phyloP scores from a whole-genome alignment of 1,284 basidiomycete genomes.

The Grifola frondosa region DNA sequence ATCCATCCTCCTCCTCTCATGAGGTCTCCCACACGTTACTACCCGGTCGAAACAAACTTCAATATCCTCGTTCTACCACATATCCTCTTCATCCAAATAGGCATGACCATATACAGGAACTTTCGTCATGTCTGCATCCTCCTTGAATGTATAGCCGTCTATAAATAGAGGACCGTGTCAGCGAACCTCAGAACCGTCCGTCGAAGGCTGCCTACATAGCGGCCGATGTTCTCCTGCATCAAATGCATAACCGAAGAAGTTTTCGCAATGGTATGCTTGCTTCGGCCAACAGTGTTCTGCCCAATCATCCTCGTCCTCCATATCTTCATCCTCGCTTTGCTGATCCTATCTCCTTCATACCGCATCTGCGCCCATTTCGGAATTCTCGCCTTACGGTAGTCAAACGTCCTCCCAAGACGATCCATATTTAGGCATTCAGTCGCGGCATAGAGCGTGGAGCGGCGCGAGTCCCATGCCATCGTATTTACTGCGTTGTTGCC shows the following conservation, averaged over 20 bases:
- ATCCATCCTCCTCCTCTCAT: too few species aligned
- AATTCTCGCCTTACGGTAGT: conserved; percentile 24
- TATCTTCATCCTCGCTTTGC: background rate
- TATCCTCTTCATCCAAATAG: too few species aligned
- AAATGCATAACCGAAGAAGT: conserved; percentile 33
- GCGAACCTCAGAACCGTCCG: too few species aligned
- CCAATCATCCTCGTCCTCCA: conserved; percentile 11
- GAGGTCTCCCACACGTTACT: too few species aligned
- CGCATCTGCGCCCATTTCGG: background rate
- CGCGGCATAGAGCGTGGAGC: conserved; percentile 31
- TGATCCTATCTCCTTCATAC: conserved; percentile 9
- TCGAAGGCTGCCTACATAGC: too few species aligned
- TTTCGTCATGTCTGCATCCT: too few species aligned
- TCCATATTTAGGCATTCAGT: conserved; percentile 33
- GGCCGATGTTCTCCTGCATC: conserved; percentile 32
- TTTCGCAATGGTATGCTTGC: conserved; percentile 30
- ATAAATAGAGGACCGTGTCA: too few species aligned
- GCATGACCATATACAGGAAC: too few species aligned
- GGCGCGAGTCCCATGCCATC: conserved; percentile 32
- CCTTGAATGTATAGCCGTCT: too few species aligned
- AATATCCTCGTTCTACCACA: too few species aligned
- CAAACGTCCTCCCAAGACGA: conserved; percentile 24
- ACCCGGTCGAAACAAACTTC: too few species aligned
- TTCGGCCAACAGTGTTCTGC: conserved; percentile 27
- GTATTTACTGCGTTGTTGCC: conserved; percentile 35